Base-by-base conservation (phyloP, 306 rosid species). In the Inga laurina region DNA sequence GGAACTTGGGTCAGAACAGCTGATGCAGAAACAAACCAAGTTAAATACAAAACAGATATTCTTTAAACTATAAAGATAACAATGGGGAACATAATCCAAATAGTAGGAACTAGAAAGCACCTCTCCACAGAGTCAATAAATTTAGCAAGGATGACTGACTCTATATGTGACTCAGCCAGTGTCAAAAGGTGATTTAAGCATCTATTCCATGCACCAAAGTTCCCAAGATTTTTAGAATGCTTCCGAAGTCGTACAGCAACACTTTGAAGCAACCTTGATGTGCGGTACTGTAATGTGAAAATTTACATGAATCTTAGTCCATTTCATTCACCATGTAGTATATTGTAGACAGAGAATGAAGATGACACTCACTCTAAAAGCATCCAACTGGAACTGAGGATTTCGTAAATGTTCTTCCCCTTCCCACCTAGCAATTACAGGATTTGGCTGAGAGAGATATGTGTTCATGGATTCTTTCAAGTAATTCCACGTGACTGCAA, bases 361-460 rank as follows among this genome's bases (percentile, higher is more conserved):
- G 52, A 74, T 64, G 77, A 85, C 51, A 90, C 98, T 96, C 87
- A 96, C 99, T 85, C 97, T 93, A 82, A 96, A 96, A 75, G 99
- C 99, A 87, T 96, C 99, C 87, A 96, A 87, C 88, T 96, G 97
- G 86, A 96, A 96, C 84, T 92, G 94, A 13, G 99, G 97, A 93
- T 93, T 87, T 74, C 97, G 87, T 67, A 96, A 76, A 84, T 96
- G 99, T 66, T 92, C 97, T 69, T 69, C 88, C 45, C 97, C 90
- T 87, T 96, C 99, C 99, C 98, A 96, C 44, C 99, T 87, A 84
- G 92, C 90, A 73, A 97, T 93, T 57, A 96, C 98, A 0, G 99
- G 99, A 87, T 96, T 96, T 43, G 99, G 99, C 86, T 96, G 99
- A 61, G 99, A 93, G 71, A 96, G 88, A 84, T 96, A 96, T 9